phyloP scores from a whole-genome alignment of 2,329 filamentous ascomycete species.

The Fragosphaeria purpurea region DNA sequence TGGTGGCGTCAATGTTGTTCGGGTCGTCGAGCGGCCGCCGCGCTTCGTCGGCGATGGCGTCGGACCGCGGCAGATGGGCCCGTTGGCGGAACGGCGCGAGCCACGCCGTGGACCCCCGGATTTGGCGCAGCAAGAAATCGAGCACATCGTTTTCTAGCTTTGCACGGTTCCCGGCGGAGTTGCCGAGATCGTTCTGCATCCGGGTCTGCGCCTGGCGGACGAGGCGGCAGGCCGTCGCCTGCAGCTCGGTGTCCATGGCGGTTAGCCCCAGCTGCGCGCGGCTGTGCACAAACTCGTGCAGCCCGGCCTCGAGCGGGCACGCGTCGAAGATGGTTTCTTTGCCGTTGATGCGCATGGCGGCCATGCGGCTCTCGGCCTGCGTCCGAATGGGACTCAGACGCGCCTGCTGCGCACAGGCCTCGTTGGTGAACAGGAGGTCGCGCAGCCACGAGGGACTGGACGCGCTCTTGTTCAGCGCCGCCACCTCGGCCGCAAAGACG shows the following conservation, averaged over 20 bases:
- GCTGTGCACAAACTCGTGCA: slow-evolving; percentile 43
- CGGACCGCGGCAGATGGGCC: slow-evolving; percentile 46
- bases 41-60: slow-evolving; percentile 40
- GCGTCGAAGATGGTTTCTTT: slow-evolving; percentile 47
- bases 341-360: slow-evolving; percentile 44
- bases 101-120: slow-evolving; percentile 42
- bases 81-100: slow-evolving; percentile 45
- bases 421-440: slow-evolving; percentile 45
- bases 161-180: neutral
- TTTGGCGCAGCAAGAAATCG: slow-evolving; percentile 46
- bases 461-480: slow-evolving; percentile 23
- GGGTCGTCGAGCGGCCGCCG: slow-evolving; percentile 40
- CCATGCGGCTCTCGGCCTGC: slow-evolving; percentile 36
- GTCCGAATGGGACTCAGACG: slow-evolving; percentile 38
- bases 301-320: slow-evolving; percentile 44
- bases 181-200: neutral
- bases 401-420: slow-evolving; percentile 31
- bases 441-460: slow-evolving; percentile 43
- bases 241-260: slow-evolving; percentile 49
- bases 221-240: slow-evolving; percentile 48
- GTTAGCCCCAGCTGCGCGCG: slow-evolving; percentile 46
- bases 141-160: slow-evolving; percentile 34
- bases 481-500: slow-evolving; percentile 43
- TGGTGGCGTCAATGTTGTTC: slow-evolving; percentile 47
- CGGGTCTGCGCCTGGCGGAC: slow-evolving; percentile 44